Conservation (phyloP, 208 protist genomes). For the Acanthamoeba rhysodes region DNA sequence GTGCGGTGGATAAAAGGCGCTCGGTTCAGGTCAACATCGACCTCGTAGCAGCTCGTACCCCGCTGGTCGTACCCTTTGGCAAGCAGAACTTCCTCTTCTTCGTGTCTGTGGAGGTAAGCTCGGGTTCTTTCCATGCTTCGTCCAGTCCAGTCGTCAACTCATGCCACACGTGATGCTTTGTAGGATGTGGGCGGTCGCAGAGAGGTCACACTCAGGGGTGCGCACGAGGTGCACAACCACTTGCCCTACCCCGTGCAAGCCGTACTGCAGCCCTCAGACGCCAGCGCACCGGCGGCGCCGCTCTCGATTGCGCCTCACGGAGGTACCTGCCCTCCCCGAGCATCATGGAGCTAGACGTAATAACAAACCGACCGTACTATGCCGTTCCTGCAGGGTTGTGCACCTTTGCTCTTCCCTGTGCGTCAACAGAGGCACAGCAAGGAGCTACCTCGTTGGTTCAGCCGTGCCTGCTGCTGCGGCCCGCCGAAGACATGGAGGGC, state of each 20-base stretch:
- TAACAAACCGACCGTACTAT: background rate
- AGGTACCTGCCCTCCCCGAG: background rate
- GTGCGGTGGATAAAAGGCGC: background rate
- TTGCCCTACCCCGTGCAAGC: slow-evolving; percentile 54
- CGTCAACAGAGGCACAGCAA: background rate
- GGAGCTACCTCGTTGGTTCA: background rate
- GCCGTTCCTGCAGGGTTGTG: background rate
- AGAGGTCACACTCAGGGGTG: background rate
- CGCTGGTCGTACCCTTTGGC: background rate
- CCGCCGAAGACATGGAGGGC: background rate
- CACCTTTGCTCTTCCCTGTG: slow-evolving; percentile 32
- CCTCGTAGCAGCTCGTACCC: background rate
- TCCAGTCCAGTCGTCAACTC: too few relatives aligned
- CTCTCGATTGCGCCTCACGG: background rate
- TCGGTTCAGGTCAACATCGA: slow-evolving; percentile 46
- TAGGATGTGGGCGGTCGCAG: slow-evolving; percentile 15
- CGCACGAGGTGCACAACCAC: slow-evolving; percentile 35
- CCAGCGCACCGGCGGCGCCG: background rate
- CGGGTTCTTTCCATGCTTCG: too few relatives aligned
- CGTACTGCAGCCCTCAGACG: background rate
- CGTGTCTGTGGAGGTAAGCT: background rate
- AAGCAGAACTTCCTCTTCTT: background rate
- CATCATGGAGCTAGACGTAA: background rate
- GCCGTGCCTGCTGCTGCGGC: slow-evolving; percentile 1
- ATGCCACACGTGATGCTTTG: background rate